Evolutionary conservation across 2,329 filamentous ascomycete species (phyloP).

Genomic region (Aspergillus udagawae): DNA sequence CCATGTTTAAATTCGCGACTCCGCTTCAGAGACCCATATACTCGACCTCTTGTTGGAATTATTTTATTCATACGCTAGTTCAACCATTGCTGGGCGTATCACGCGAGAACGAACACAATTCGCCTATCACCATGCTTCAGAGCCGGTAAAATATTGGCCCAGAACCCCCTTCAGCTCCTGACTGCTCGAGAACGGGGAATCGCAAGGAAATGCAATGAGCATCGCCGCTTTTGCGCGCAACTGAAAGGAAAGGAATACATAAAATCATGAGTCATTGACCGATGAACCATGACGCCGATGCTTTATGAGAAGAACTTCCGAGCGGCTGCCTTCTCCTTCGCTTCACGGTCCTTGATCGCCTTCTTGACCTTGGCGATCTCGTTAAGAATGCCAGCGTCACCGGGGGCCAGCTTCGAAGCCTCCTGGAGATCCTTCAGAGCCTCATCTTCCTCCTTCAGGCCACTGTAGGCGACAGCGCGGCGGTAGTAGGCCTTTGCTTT

Average conservation of each 20-base stretch:
- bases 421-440: slow-evolving; percentile 71
- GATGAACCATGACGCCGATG: slow-evolving; percentile 25
- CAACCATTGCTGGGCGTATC: not conserved
- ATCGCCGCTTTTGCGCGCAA: slow-evolving; percentile 9
- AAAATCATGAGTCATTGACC: slow-evolving; percentile 26
- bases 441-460: slow-evolving; percentile 77
- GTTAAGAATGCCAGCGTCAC: slow-evolving; percentile 68
- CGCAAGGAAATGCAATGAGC: not conserved
- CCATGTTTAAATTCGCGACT: not conserved
- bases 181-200: not conserved
- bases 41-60: not conserved
- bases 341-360: slow-evolving; percentile 64
- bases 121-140: not conserved
- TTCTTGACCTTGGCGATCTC: slow-evolving; percentile 78
- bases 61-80: not conserved
- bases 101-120: not conserved
- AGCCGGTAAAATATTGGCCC: not conserved
- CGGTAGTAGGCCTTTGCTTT: slow-evolving; percentile 87
- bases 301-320: slow-evolving; percentile 77
- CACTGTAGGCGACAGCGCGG: slow-evolving; percentile 69
- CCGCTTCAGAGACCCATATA: not conserved
- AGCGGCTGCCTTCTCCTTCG: slow-evolving; percentile 89
- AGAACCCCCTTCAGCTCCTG: not conserved
- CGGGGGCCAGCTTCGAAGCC: slow-evolving; percentile 70
- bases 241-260: slow-evolving; percentile 8